Base-by-base conservation (phyloP, 1,284 basidiomycete genomes). In the Agaricales sp. region DNA sequence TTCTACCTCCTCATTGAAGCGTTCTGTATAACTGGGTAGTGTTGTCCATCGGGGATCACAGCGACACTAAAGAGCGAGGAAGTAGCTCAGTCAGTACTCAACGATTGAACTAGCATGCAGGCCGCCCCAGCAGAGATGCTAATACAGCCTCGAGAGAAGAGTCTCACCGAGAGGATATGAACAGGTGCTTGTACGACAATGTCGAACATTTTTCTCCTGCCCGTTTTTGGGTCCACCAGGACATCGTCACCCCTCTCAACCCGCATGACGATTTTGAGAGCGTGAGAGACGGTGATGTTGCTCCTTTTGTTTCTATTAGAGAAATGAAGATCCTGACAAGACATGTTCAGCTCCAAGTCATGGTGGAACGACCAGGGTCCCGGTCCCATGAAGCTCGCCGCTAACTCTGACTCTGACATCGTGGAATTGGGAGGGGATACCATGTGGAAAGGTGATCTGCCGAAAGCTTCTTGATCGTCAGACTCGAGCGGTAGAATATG, bases 131-230 rank as follows among this genome's bases (percentile, higher is more conserved):
- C n/a, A n/a, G n/a, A n/a, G n/a, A n/a, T n/a, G n/a, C n/a, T n/a
- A n/a, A n/a, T n/a, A n/a, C n/a, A n/a, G n/a, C n/a, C n/a, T n/a
- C 14, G 26, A 20, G 39, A 20, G 39, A 41, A 41, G 16, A 11
- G n/a, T 67, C 85, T 69, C 52, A 90, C 88, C 4, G 87, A 88
- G 48, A 91, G 74, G 50, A 92, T 79, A 50, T 84, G 78, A 22
- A 93, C 73, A 0, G 90, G 89, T 0, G 80, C 79, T 59, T 91
- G 88, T 50, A 98, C 82, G 46, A 93, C 84, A 57, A 98, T 92
- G 65, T 97, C 94, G 65, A 88, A 93, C 59, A 87, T 65, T 64
- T 91, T 92, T 53, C 80, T 73, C 61, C 78, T 84, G 38, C 85
- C 77, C 2, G 71, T 80, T 62, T 80, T 83, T 13, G 75, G 58